These are phyloP conservation scores for Hypericum perforatum DNA, from an alignment of 345 rosid species.

Conservation along the genomic window DNA sequence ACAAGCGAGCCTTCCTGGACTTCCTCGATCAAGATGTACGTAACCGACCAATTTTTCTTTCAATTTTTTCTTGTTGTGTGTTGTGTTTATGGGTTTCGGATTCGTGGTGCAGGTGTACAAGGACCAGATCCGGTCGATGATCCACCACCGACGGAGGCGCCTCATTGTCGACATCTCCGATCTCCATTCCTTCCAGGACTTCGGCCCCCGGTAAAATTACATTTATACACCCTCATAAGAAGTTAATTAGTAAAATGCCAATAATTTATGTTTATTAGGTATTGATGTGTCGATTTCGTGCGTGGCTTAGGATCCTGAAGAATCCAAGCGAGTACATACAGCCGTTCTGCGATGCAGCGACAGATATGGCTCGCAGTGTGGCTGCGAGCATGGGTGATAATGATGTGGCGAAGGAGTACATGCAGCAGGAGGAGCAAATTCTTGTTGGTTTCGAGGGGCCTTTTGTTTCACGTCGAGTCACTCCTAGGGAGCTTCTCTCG, in stretches of 20 bases:
- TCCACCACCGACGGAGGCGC: conserved; percentile 80
- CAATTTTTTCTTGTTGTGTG: neutral
- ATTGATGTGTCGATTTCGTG: neutral
- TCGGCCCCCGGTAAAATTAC: conserved; percentile 45
- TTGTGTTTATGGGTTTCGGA: neutral
- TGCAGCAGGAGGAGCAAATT: conserved; percentile 79
- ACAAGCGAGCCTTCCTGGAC: conserved; percentile 71
- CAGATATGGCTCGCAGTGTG: conserved; percentile 60
- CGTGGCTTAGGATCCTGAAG: conserved; percentile 52
- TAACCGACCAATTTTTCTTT: neutral
- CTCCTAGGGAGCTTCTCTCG: conserved; percentile 92
- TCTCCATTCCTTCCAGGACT: conserved; percentile 61
- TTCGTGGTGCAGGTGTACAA: conserved; percentile 39
- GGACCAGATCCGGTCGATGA: conserved; percentile 77
- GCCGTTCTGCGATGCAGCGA: conserved; percentile 83
- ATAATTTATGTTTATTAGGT: neutral
- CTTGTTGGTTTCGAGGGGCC: conserved; percentile 92
- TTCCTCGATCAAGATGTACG: conserved; percentile 67
- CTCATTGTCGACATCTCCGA: conserved; percentile 87
- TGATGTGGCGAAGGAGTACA: conserved; percentile 21
- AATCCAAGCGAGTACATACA: conserved; percentile 84
- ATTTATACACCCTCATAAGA: neutral
- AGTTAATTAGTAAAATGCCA: neutral
- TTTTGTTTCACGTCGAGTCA: conserved; percentile 86
- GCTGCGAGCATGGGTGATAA: conserved; percentile 23